A percentile compares a stretch with the other conserved stretches of the same genome.
phyloP scores from a whole-genome alignment of 2,329 filamentous ascomycete genomes.

The Lasiodiplodia theobromae region DNA sequence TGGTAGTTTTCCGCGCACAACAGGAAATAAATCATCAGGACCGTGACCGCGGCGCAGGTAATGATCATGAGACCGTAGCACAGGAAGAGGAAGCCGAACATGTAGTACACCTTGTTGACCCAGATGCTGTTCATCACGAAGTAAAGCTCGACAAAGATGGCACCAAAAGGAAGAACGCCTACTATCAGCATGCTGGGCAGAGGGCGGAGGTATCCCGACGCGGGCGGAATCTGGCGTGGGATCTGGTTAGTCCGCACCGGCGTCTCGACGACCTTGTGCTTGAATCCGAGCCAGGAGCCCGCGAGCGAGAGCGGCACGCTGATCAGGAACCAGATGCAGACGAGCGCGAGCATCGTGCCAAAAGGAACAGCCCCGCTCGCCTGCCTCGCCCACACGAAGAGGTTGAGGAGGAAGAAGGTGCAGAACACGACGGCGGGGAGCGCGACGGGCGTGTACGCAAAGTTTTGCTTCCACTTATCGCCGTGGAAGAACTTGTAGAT shows the following conservation, averaged over 20 bases:
- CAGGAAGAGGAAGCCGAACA: conserved; percentile 99
- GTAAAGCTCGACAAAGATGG: conserved; percentile 98
- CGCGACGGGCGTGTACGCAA: conserved; percentile 82
- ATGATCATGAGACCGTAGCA: conserved; percentile 98
- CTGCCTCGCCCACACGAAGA: conserved; percentile 93
- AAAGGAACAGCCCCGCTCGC: conserved; percentile 96
- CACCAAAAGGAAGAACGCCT: conserved; percentile 90
- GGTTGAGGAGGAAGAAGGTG: conserved; percentile 90
- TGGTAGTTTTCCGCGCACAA: conserved; percentile 97
- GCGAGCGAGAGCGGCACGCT: conserved; percentile 89
- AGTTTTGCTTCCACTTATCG: conserved; percentile 93
- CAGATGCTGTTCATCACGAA: conserved; percentile 99
- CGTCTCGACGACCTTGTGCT: conserved; percentile 69
- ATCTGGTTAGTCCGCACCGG: conserved; percentile 98
- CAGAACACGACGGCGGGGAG: conserved; percentile 87
- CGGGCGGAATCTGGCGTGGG: conserved; percentile 90
- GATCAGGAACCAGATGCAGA: conserved; percentile 96
- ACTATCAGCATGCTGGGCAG: conserved; percentile 91
- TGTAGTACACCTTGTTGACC: conserved; percentile 99
- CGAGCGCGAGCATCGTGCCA: conserved; percentile 92
- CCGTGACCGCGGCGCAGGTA: conserved; percentile 88
- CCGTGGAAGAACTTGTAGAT: conserved; percentile 95
- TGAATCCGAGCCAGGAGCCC: conserved; percentile 94
- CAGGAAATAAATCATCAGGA: conserved; percentile 94
- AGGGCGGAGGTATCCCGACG: conserved; percentile 81